Evolutionary conservation across 2,329 filamentous ascomycete genomes (phyloP), one percentile per base, ranked within the genome.

Genomic region (Gaeumannomyces tritici): DNA sequence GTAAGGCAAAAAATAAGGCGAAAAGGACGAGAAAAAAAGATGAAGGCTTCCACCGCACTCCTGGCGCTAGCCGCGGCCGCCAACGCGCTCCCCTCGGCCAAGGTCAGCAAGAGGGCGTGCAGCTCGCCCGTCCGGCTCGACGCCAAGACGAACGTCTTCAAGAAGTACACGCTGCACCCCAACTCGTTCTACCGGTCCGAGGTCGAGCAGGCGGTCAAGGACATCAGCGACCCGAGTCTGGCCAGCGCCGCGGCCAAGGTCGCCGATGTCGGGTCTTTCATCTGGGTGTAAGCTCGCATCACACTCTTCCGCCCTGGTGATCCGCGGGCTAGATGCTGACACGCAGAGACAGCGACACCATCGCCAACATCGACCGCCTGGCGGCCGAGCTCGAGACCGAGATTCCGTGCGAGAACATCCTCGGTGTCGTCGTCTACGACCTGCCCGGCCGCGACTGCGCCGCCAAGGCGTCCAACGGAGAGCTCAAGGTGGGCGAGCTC

Each of bases 401-500:
- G 57, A 71, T 73, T 4, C 72, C 74, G 26, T 76, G 74, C 70
- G 64, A 69, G 56, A 60, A 76, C 65, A 75, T 76, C 67, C 69
- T 76, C 62, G 75, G 74, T 62, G 67, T 87, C 62, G 84, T 87
- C 62, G 80, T 87, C 62, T 87, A 87, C 71, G 81, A 87, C 70
- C 73, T 87, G 18, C 85, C 80, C 83, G 59, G 73, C 76, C 24
- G 81, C 85, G 63, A 82, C 79, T 87, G 85, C 69, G 80, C 84
- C 13, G 85, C 85, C 60, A 75, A 83, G 67, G 84, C 84, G 15
- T 87, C 83, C 65, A 87, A 87, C 69, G 84, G 84, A 64, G 84
- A 87, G 71, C 80, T 84, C 58, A 73, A 76, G 24, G 81, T 85
- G 63, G 82, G 79, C 63, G 72, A 86, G 62, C 72, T 80, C 60